phyloP scores from a whole-genome alignment of 352 stramenopile genomes.

The Elongisporangium senticosum region DNA sequence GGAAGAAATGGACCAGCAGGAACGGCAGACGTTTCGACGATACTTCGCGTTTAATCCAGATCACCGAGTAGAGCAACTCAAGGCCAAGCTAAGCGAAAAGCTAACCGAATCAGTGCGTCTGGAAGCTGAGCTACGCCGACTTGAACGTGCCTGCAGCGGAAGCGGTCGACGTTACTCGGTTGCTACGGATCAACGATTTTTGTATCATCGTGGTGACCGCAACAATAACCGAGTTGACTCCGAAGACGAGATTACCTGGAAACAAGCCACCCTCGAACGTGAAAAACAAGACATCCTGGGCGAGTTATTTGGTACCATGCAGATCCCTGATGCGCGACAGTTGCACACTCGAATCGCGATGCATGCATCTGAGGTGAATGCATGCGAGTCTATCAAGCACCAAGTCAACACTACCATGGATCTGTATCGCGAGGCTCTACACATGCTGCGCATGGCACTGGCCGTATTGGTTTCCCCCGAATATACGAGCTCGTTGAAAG shows the following conservation, averaged over 20 bases:
- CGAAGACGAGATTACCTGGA: conserved; percentile 22
- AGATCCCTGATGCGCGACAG: conserved; percentile 48
- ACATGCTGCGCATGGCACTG: conserved; percentile 62
- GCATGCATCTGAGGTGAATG: conserved; percentile 62
- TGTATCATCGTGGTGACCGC: conserved; percentile 6
- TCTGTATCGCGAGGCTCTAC: conserved; percentile 60
- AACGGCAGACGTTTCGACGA: conserved; percentile 42
- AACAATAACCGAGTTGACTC: conserved; percentile 13
- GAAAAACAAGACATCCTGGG: conserved; percentile 57
- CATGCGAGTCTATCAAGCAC: conserved; percentile 61
- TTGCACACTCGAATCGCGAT: conserved; percentile 74
- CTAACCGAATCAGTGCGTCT: conserved; percentile 42
- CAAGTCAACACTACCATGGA: conserved; percentile 51
- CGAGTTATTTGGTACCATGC: conserved; percentile 33
- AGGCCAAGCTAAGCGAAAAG: conserved; percentile 49
- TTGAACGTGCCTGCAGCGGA: conserved; percentile 53
- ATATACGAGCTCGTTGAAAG: conserved; percentile 57
- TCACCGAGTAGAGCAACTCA: conserved; percentile 41
- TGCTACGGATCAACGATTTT: conserved; percentile 8
- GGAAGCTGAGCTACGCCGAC: conserved; percentile 47
- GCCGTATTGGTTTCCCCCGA: conserved; percentile 54
- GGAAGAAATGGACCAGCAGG: conserved; percentile 60
- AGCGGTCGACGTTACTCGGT: conserved; percentile 26
- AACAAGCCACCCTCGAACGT: conserved; percentile 36
- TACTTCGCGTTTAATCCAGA: conserved; percentile 54